These are phyloP conservation scores for Eimeria falciformis DNA, from an alignment of 169 alveolate genomes.

Conservation along the genomic window DNA sequence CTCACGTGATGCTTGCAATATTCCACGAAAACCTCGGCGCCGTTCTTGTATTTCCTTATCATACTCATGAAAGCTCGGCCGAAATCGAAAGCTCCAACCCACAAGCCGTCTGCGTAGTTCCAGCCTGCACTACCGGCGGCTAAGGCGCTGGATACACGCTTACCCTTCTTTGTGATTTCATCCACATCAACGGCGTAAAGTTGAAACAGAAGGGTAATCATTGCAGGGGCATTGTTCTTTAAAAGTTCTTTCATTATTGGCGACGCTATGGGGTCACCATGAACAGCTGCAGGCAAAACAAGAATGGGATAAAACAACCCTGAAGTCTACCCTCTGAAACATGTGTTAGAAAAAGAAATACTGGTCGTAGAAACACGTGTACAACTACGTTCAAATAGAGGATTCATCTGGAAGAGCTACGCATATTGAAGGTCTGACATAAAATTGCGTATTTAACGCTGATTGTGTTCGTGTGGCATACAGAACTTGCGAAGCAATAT, in stretches of 20 bases:
- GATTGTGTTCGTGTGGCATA: not conserved
- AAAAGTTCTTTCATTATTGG: slow-evolving; percentile 65
- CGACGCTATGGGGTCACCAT: slow-evolving; percentile 63
- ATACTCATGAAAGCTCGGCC: slow-evolving; percentile 43
- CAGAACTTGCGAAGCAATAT: slow-evolving; percentile 44
- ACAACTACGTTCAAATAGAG: no score
- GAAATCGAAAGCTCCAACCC: slow-evolving; percentile 69
- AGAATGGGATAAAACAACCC: no score
- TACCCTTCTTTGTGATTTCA: slow-evolving; percentile 54
- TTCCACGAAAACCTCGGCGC: slow-evolving; percentile 57
- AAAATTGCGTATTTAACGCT: no score
- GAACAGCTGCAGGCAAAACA: slow-evolving; percentile 33
- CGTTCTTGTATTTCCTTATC: not conserved
- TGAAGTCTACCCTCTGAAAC: no score
- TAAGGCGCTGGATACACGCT: slow-evolving; percentile 48
- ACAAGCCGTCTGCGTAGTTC: slow-evolving; percentile 73
- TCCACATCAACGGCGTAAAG: slow-evolving; percentile 65
- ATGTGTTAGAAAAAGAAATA: no score
- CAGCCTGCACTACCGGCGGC: slow-evolving; percentile 71
- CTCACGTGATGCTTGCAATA: slow-evolving; percentile 43
- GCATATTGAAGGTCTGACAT: no score
- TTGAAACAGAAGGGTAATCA: slow-evolving; percentile 75
- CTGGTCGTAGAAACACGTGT: no score
- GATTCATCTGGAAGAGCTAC: no score
- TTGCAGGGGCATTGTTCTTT: slow-evolving; percentile 40